These are phyloP conservation scores for Globisporangium uncinulatum DNA, from an alignment of 352 stramenopile genomes.

Conservation along the genomic window DNA sequence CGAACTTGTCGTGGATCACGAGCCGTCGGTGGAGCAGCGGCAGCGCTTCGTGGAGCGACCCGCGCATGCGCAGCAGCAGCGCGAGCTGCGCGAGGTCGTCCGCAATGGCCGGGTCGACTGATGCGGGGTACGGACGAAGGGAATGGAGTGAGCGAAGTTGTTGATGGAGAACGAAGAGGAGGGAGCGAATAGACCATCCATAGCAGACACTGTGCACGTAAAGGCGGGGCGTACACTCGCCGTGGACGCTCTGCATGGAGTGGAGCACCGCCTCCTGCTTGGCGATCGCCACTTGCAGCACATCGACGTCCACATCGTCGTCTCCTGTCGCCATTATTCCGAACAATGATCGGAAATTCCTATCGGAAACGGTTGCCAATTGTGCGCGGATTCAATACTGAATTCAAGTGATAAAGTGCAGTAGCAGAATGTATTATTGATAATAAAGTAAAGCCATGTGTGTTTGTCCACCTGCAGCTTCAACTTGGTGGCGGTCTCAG, in stretches of 20 bases:
- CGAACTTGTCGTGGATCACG: constrained; percentile 82
- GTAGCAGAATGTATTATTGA: too few species aligned
- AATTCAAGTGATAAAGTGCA: background rate
- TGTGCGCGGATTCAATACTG: background rate
- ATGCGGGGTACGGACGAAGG: too few species aligned
- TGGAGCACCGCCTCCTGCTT: constrained; percentile 42
- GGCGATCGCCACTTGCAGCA: constrained; percentile 37
- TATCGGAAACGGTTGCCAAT: background rate
- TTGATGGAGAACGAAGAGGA: background rate
- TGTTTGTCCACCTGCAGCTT: too few species aligned
- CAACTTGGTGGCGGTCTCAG: too few species aligned
- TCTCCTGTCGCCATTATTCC: background rate
- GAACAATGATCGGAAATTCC: too few species aligned
- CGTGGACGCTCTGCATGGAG: constrained; percentile 35
- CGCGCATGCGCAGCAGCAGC: constrained; percentile 65
- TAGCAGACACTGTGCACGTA: too few species aligned
- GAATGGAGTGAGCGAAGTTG: too few species aligned
- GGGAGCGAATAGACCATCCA: too few species aligned
- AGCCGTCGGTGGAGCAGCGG: constrained; percentile 64
- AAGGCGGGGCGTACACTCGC: constrained; percentile 33
- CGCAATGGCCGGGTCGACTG: constrained; percentile 50
- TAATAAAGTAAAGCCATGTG: background rate
- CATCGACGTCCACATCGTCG: constrained; percentile 14
- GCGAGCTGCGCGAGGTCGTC: constrained; percentile 64
- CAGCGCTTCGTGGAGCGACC: constrained; percentile 58